Conservation (phyloP, 441 rosid genomes). For the Gossypium davidsonii region DNA sequence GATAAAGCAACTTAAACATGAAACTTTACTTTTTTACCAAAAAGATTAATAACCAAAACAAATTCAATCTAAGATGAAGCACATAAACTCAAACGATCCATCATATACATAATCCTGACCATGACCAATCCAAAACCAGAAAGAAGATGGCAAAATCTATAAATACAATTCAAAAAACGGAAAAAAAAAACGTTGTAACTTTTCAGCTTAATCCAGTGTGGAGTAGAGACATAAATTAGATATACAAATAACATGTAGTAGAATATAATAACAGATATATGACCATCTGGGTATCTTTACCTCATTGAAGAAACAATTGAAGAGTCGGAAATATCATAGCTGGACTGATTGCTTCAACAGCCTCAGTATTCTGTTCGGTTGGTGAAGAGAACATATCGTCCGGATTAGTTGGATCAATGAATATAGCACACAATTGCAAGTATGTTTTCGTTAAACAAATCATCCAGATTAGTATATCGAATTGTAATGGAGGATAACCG, state of each 20-base stretch:
- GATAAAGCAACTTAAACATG: neutral
- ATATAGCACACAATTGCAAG: slow-evolving; percentile 6
- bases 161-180: neutral
- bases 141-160: neutral
- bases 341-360: slow-evolving; percentile 5
- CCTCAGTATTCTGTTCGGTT: neutral
- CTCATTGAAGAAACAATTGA: slow-evolving; percentile 18
- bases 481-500: no score
- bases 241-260: neutral
- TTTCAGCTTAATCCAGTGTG: neutral
- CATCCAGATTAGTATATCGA: no score
- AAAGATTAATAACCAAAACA: neutral
- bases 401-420: slow-evolving; percentile 6
- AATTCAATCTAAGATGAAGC: neutral
- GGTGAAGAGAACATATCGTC: neutral
- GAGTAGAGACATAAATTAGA: neutral
- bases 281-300: slow-evolving; percentile 4
- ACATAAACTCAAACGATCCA: neutral
- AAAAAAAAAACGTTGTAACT: slow-evolving; percentile 9
- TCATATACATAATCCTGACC: neutral
- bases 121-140: neutral
- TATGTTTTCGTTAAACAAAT: no score
- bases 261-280: neutral
- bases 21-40: neutral
- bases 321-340: slow-evolving; percentile 10